Evolutionary conservation across 2,329 filamentous ascomycete genomes (phyloP), one percentile per base, ranked within the genome.

Genomic region (Onygena corvina): DNA sequence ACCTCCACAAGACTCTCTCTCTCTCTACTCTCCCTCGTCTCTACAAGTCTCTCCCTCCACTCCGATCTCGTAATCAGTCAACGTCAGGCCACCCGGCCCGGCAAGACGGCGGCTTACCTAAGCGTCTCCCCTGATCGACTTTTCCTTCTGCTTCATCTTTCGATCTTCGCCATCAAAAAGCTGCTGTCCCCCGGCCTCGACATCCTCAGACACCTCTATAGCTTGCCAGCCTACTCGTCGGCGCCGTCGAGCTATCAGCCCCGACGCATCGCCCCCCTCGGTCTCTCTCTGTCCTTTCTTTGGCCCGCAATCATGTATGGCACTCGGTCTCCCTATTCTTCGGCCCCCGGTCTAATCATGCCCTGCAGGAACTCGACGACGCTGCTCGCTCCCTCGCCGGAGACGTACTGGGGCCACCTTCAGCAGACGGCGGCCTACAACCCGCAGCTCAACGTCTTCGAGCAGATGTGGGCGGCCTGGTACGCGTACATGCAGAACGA

Each of bases 401-500:
- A 75, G 54, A 77, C 77, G 44, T 84, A 82, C 66, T 81, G 78
- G 79, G 76, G 72, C 58, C 76, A 80, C 54, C 83, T 78, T 62
- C 73, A 80, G 52, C 75, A 80, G 59, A 76, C 83, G 55, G 75
- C 77, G 21, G 76, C 78, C 57, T 78, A 79, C 75, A 92, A 94
- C 77, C 77, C 93, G 51, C 79, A 88, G 58, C 80, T 98, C 62
- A 95, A 87, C 69, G 75, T 86, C 56, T 72, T 81, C 61, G 92
- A 98, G 76, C 82, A 83, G 63, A 75, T 94, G 57, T 98, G 92
- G 92, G 84, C 86, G 69, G 81, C 88, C 34, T 96, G 88, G 90
- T 98, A 98, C 67, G 79, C 90, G 12, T 98, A 82, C 77, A 94
- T 96, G 84, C 86, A 94, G 67, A 98, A 98, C 67, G 92, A 98